phyloP scores from a whole-genome alignment of 495 filamentous ascomycete species.

The Podospora pseudoanserina region DNA sequence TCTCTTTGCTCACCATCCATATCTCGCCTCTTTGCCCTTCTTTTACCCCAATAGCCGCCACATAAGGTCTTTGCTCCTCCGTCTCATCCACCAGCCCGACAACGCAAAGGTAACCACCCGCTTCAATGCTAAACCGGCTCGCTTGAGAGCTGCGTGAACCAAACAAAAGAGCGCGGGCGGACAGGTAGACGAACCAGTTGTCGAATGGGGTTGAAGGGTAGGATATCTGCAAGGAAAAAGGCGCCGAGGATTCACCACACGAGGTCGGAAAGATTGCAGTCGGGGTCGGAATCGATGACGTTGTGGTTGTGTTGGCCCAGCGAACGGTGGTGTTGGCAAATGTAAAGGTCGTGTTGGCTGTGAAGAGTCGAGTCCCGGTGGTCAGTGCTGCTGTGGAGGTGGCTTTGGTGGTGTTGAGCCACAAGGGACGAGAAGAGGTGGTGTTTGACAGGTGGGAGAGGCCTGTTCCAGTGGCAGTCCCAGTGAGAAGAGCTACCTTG shows the following conservation, averaged over 20 bases:
- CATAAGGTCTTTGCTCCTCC: neutral
- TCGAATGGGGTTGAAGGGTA: neutral
- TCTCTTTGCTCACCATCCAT: neutral
- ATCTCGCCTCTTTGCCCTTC: neutral
- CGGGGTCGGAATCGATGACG: neutral
- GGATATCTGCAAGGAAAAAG: neutral
- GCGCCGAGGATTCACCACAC: neutral
- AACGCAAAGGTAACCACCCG: neutral
- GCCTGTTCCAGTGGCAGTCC: neutral
- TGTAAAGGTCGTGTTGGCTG: neutral
- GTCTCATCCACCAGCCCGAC: neutral
- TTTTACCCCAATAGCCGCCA: neutral
- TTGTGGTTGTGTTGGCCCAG: slow-evolving; percentile 2
- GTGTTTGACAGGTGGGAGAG: neutral
- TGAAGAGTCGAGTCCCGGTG: neutral
- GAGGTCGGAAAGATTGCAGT: neutral
- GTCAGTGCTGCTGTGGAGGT: neutral
- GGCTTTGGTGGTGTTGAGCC: slow-evolving; percentile 3
- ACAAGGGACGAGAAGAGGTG: slow-evolving; percentile 1
- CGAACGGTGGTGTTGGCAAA: neutral
- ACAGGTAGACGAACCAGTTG: neutral
- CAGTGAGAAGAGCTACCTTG: neutral
- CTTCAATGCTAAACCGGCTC: neutral
- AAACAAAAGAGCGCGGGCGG: neutral
- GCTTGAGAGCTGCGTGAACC: neutral